phyloP scores from a whole-genome alignment of 2,329 filamentous ascomycete species.

The Apiospora phragmitis region DNA sequence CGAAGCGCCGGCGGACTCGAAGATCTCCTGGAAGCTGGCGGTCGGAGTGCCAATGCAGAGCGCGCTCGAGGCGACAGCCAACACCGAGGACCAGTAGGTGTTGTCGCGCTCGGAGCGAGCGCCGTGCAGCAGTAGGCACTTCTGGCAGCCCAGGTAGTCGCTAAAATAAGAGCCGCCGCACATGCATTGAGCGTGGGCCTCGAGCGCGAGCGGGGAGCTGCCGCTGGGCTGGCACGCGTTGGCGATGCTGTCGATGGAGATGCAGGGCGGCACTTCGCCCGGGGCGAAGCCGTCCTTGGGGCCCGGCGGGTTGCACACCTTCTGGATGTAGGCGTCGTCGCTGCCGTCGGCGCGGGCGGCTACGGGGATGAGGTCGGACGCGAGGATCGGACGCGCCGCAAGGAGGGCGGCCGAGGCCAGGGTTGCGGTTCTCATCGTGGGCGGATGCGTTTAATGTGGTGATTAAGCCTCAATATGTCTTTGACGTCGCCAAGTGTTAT shows the following conservation, averaged over 20 bases:
- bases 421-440: background rate
- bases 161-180: constrained; percentile 44
- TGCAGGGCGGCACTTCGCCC: constrained; percentile 27
- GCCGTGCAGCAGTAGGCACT: constrained; percentile 42
- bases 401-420: constrained; percentile 12
- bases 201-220: constrained; percentile 27
- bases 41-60: constrained; percentile 41
- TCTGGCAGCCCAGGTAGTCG: constrained; percentile 43
- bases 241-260: constrained; percentile 31
- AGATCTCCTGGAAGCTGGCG: constrained; percentile 35
- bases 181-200: constrained; percentile 39
- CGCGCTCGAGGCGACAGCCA: constrained; percentile 33
- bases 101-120: constrained; percentile 36
- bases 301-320: constrained; percentile 15
- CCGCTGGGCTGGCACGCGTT: constrained; percentile 31
- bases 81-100: constrained; percentile 34
- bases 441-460: background rate
- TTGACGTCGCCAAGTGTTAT: constrained; percentile 22
- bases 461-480: background rate
- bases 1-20: constrained; percentile 28
- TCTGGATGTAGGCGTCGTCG: constrained; percentile 12
- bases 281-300: background rate
- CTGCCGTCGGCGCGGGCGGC: background rate
- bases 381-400: constrained; percentile 2
- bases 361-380: background rate